phyloP scores from a whole-genome alignment of 495 filamentous ascomycete species.

The Neurospora sp. region DNA sequence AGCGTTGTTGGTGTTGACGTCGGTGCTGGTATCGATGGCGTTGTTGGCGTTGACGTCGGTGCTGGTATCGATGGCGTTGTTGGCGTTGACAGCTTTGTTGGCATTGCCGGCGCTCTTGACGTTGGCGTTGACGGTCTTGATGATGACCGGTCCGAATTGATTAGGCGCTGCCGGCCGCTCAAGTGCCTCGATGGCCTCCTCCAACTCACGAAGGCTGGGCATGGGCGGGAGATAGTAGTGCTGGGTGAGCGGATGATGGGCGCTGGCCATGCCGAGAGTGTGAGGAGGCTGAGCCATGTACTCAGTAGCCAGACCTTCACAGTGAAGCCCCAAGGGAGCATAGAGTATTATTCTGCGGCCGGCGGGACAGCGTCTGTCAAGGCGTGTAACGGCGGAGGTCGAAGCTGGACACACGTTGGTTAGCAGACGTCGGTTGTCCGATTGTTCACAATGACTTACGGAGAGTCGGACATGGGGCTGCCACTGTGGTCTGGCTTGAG shows the following conservation, averaged over 20 bases:
- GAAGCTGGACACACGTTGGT: not conserved
- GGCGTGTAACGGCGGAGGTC: not conserved
- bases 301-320: constrained; percentile 50
- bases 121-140: not conserved
- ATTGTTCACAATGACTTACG: not conserved
- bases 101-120: not conserved
- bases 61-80: not conserved
- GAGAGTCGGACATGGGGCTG: not conserved
- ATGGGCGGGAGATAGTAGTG: not conserved
- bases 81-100: not conserved
- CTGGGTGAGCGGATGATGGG: not conserved
- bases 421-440: not conserved
- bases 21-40: no score
- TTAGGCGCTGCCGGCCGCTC: not conserved
- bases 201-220: not conserved
- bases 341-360: constrained; percentile 40
- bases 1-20: not conserved
- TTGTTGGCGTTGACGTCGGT: no score
- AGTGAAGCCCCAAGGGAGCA: constrained; percentile 51
- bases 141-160: not conserved
- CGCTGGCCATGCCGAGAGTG: constrained; percentile 24
- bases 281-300: constrained; percentile 51
- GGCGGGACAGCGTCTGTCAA: not conserved
- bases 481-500: no score
- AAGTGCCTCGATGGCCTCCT: not conserved